Evolutionary conservation across 495 filamentous ascomycete species (phyloP).

Genomic region (Schizothecium vesticola): DNA sequence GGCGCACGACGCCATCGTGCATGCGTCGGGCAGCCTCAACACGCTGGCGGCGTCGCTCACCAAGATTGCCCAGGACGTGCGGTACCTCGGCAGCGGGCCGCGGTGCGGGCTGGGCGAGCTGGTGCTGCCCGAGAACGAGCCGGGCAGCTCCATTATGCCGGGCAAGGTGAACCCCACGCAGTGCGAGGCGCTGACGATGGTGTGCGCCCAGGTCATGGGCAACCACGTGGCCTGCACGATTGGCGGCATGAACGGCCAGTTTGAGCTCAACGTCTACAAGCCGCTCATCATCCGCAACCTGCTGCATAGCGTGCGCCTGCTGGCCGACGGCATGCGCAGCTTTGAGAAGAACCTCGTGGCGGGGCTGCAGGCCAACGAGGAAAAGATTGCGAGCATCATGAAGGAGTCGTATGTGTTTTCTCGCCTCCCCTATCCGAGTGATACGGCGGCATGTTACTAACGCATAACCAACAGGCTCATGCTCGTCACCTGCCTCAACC

Average conservation of each 20-base stretch:
- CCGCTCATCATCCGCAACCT: constrained; percentile 92
- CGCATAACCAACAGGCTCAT: constrained; percentile 60
- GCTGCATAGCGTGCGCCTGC: constrained; percentile 79
- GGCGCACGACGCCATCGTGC: constrained; percentile 91
- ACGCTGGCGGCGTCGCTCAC: constrained; percentile 87
- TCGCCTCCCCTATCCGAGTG: background rate
- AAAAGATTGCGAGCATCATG: constrained; percentile 77
- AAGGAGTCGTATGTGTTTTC: constrained; percentile 62
- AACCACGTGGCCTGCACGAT: constrained; percentile 90
- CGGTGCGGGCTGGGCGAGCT: constrained; percentile 94
- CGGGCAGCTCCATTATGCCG: constrained; percentile 95
- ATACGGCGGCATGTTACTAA: constrained; percentile 6
- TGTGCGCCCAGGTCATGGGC: constrained; percentile 95
- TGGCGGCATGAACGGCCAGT: constrained; percentile 95
- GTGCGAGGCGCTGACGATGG: constrained; percentile 96
- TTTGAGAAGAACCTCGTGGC: constrained; percentile 91
- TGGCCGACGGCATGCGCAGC: constrained; percentile 87
- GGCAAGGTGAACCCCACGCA: constrained; percentile 99
- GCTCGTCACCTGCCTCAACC: constrained; percentile 97
- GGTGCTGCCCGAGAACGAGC: constrained; percentile 92
- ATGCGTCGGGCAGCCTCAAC: constrained; percentile 88
- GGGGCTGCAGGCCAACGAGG: constrained; percentile 88
- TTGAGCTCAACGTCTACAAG: constrained; percentile 99
- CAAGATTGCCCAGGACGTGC: constrained; percentile 98
- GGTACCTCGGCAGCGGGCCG: constrained; percentile 92